These are phyloP conservation scores for Termitomyces sp. DNA, from an alignment of 768 basidiomycete species.

Conservation along the genomic window DNA sequence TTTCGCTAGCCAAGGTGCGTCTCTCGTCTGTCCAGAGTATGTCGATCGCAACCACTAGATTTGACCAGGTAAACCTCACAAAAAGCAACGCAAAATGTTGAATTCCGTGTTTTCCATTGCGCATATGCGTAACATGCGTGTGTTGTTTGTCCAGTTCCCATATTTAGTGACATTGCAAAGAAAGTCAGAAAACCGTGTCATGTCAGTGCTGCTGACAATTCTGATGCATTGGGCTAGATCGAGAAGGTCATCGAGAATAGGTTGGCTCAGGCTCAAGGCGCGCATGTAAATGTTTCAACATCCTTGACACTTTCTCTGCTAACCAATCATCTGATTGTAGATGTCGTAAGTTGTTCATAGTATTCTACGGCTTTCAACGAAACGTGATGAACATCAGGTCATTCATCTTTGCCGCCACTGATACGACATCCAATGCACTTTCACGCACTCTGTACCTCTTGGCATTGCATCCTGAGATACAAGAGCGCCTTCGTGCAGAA, in stretches of 20 bases:
- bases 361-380: no score
- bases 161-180: constrained; percentile 9
- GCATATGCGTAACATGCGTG: constrained; percentile 7
- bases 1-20: constrained; percentile 1
- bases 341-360: constrained; percentile 11
- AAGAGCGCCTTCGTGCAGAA: neutral
- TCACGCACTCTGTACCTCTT: neutral
- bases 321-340: neutral
- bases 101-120: constrained; percentile 7
- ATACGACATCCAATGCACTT: neutral
- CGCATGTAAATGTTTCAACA: neutral
- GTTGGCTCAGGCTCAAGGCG: neutral
- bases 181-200: constrained; percentile 2
- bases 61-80: constrained; percentile 7
- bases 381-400: neutral
- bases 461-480: neutral
- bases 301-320: neutral
- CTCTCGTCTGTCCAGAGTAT: no score
- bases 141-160: constrained; percentile 3
- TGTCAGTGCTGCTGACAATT: no score
- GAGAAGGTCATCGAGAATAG: neutral
- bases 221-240: neutral
- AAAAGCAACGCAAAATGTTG: constrained; percentile 10
- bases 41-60: neutral
- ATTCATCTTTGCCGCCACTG: neutral